phyloP scores from a whole-genome alignment of 2,329 filamentous ascomycete genomes.

The Coniochaeta sp. region DNA sequence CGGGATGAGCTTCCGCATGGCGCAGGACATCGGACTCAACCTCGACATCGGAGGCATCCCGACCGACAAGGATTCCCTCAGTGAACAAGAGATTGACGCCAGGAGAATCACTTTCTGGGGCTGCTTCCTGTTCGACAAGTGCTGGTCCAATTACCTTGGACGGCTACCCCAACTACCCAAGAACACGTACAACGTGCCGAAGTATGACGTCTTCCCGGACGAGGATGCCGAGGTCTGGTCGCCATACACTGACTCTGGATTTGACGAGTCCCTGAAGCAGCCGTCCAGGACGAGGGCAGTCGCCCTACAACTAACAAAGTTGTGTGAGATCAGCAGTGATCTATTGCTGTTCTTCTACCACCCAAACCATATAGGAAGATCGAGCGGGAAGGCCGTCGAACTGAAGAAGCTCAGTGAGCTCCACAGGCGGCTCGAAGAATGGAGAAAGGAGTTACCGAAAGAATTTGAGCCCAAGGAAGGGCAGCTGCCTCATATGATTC shows the following conservation, averaged over 20 bases:
- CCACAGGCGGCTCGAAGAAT: conserved; percentile 81
- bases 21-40: conserved; percentile 86
- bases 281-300: conserved; percentile 77
- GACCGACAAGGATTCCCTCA: conserved; percentile 47
- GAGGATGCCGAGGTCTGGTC: conserved; percentile 85
- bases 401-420: conserved; percentile 89
- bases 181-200: conserved; percentile 73
- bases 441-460: conserved; percentile 74
- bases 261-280: conserved; percentile 64
- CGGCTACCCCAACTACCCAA: conserved; percentile 80
- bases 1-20: conserved; percentile 98
- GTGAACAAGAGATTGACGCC: conserved; percentile 81
- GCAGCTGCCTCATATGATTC: conserved; percentile 72
- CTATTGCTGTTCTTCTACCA: conserved; percentile 88
- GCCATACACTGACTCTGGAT: conserved; percentile 79
- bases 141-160: conserved; percentile 95
- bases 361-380: conserved; percentile 56
- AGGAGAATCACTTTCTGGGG: conserved; percentile 94
- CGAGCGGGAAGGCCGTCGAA: conserved; percentile 70
- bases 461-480: conserved; percentile 88
- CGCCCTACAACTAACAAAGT: conserved; percentile 69
- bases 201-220: conserved; percentile 81
- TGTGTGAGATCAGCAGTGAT: conserved; percentile 93
- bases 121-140: conserved; percentile 97
- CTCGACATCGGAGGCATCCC: conserved; percentile 66